Percentiles rank a stretch among this genome's conserved stretches.
These are phyloP conservation scores for Penicillium soppii DNA, from an alignment of 495 filamentous ascomycete genomes.

Conservation along the genomic window DNA sequence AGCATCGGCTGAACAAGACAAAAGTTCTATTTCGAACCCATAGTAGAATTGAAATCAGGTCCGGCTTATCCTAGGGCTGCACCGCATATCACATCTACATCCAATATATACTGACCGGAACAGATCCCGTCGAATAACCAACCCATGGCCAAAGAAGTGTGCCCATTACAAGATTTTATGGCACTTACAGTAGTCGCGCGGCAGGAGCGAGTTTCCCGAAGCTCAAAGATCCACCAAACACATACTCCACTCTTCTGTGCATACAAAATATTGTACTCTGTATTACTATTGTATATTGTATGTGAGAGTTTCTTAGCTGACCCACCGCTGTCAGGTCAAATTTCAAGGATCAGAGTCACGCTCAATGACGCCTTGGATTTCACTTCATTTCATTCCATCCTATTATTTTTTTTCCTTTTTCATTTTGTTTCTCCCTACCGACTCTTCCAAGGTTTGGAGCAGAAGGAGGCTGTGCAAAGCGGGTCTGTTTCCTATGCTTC, in stretches of 20 bases:
- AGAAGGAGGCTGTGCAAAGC: conserved; percentile 35
- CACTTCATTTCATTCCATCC: too few relatives aligned
- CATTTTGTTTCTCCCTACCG: conserved; percentile 17
- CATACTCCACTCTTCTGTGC: conserved; percentile 11
- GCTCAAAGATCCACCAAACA: conserved; percentile 3
- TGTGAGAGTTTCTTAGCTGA: neutral
- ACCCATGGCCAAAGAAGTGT: too few relatives aligned
- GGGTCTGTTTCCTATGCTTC: conserved; percentile 24
- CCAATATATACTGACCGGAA: neutral
- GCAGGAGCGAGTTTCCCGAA: conserved; percentile 11
- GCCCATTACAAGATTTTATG: too few relatives aligned
- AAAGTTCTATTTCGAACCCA: conserved; percentile 3
- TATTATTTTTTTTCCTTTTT: too few relatives aligned
- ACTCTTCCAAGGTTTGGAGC: conserved; percentile 25
- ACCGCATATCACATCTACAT: neutral
- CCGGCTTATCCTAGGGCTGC: conserved; percentile 5
- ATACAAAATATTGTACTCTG: neutral
- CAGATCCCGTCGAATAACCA: neutral
- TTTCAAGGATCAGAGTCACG: conserved; percentile 20
- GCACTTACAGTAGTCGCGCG: too few relatives aligned
- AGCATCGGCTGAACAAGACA: neutral
- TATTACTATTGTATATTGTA: conserved; percentile 1
- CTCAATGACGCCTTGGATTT: conserved; percentile 20
- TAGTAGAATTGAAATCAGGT: neutral
- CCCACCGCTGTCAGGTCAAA: conserved; percentile 7